Percentiles rank a stretch among this genome's conserved stretches.
Conservation (phyloP, 371 early-diverging fungal species). For the Blastocladiella emersonii region DNA sequence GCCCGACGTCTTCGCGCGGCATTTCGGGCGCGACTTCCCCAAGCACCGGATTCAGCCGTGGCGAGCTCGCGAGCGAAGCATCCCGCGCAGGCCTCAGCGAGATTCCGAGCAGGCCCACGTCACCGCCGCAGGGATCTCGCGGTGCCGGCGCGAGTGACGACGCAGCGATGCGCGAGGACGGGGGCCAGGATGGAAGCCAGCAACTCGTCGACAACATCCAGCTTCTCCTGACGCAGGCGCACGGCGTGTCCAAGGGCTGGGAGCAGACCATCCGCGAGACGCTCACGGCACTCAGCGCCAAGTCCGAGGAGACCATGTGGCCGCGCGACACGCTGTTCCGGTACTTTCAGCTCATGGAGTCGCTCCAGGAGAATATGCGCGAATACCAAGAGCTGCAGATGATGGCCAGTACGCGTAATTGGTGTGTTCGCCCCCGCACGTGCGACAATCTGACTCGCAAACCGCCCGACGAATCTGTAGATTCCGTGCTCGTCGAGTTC, state of each 20-base stretch:
- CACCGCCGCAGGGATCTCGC: no score
- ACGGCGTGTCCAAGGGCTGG: constrained; percentile 7
- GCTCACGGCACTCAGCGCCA: background rate
- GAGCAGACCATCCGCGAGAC: constrained; percentile 7
- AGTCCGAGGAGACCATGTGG: constrained; percentile 11
- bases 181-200: no score
- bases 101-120: background rate
- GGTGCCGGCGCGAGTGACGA: no score
- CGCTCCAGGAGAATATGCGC: constrained; percentile 12
- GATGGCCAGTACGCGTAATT: constrained; percentile 8
- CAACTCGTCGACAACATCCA: constrained; percentile 3
- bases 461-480: no score
- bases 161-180: no score
- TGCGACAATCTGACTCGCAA: no score
- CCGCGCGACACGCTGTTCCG: constrained; percentile 13
- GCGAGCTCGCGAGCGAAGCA: background rate
- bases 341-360: constrained; percentile 15
- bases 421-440: background rate
- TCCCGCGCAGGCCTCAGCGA: background rate
- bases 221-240: background rate
- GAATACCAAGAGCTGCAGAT: constrained; percentile 12
- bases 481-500: no score
- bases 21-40: no score
- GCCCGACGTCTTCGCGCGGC: no score
- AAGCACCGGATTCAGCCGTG: no score